Base-by-base conservation (phyloP, 495 filamentous ascomycete species). In the Tuber brumale region DNA sequence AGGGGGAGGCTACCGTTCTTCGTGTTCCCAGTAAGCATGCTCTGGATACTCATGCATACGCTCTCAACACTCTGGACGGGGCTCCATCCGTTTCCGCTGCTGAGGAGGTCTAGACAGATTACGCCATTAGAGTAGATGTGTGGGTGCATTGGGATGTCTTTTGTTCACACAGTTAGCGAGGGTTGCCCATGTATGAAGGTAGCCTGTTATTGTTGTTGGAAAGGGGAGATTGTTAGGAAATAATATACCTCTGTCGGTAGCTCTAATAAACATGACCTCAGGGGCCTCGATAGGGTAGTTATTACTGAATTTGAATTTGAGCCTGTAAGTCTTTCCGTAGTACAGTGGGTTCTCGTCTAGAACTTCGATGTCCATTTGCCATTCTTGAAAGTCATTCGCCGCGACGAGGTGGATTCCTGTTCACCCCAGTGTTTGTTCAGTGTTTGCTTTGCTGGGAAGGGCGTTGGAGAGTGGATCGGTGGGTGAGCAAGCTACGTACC, bases 111-210 rank as follows among this genome's bases (percentile, higher is more conserved):
- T 37, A 99, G 91, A 81, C 95, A 99, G 82, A 99, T 99, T 83
- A 97, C 94, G 72, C 95, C 95, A 84, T 99, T 99, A 77, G 92
- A 94, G 85, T 99, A 99, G 83, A 99, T 92, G 86, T 99, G 95
- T 1, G 95, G 95, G 80, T 99, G 95, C 81, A 97, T 95, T 1
- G 95, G 95, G 79, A 99, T 95, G 8, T 91, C 88, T 70, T 91
- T 89, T 85, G 57, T 43, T 69, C 10, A 46, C 23, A 48, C n/a
- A 43, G 75, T 78, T 77, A 70, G 70, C 35, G 39, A 4, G 46
- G 48, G 43, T 51, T 70, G 31, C 57, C 41, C 35, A 73, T 71
- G 42, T 8, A 48, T 69, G 61, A 75, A 70, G 35, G n/a, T 27
- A 46, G 44, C 21, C 37, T 35, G 19, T 42, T 21, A 43, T 27